Evolutionary conservation across 352 stramenopile species (phyloP).

Genomic region (Saprolegnia diclina): DNA sequence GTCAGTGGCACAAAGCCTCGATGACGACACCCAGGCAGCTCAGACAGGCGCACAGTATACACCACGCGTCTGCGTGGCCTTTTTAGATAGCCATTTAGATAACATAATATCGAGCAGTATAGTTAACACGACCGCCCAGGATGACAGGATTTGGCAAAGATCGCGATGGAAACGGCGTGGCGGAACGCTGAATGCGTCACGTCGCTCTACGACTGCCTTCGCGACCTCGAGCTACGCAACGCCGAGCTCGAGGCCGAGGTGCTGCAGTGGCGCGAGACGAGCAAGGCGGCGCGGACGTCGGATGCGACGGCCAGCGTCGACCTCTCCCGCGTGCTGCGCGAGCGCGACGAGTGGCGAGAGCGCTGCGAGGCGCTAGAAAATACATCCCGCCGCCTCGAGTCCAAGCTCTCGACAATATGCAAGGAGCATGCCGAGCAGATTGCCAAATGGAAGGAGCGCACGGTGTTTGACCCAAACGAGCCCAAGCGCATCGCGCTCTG

Average conservation of each 20-base stretch:
- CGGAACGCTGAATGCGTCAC: conserved; percentile 25
- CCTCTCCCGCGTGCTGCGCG: conserved; percentile 12
- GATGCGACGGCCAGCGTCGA: conserved; percentile 10
- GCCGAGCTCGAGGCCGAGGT: conserved; percentile 25
- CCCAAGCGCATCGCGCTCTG: conserved; percentile 20
- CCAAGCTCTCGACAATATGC: not conserved
- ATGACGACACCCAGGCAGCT: not conserved
- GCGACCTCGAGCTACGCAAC: conserved; percentile 23
- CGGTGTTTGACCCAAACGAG: conserved; percentile 16
- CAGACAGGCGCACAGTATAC: not conserved
- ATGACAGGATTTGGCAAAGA: conserved; percentile 9
- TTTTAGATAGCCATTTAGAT: not conserved
- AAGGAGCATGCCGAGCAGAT: conserved; percentile 20
- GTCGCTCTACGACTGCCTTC: conserved; percentile 23
- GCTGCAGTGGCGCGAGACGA: conserved; percentile 17
- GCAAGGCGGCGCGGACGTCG: not conserved
- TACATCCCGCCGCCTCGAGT: conserved; percentile 1
- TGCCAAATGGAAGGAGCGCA: conserved; percentile 15
- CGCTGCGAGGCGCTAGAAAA: conserved; percentile 19
- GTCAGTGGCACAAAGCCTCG: not conserved
- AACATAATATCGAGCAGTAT: not conserved
- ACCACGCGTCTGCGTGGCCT: not conserved
- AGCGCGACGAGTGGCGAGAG: conserved; percentile 27
- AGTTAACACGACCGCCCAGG: too few relatives aligned
- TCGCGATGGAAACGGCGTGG: conserved; percentile 25